Base-by-base conservation (phyloP, 257 asterid genomes). In the Pogostemon cablin region DNA sequence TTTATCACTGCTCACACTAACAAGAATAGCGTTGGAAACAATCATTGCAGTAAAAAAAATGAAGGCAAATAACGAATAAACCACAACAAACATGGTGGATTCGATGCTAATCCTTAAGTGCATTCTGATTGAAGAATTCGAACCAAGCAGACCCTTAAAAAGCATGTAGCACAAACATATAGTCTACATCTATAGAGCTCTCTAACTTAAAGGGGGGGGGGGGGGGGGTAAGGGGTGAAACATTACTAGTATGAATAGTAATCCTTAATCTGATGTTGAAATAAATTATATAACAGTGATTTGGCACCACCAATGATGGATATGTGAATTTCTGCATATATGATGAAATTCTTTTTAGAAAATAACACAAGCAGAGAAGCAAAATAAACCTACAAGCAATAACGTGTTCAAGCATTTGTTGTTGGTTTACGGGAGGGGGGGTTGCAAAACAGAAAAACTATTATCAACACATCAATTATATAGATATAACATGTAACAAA, bases 401-500 rank as follows among this genome's bases (percentile, higher is more conserved):
- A 54, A 72, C 48, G 17, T n/a, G 38, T 44, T 11, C 46, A 37
- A 2, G 52, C 35, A 44, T 54, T 25, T 25, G 32, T 25, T 25
- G 32, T 25, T 25, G 32, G 32, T 25, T 25, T 25, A 25, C 62
- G 59, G 44, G 62, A 32, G 42, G 17, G 12, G 42, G 17, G 12
- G 60, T 37, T 15, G 9, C 10, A 67, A 37, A 38, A 62, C 43
- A 41, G 58, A 49, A 41, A 11, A 60, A 6, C 3, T 50, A 67
- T 20, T 55, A 58, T 37, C 6, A 59, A 54, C 71, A 61, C 72
- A 62, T 47, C 76, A 65, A 34, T 71, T 55, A 68, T 76, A 71
- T 74, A 61, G 62, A 57, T 79, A 73, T 65, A 79, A 75, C 75
- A 71, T 70, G 65, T 72, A 72, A 65, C 64, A 50, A 69, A 64